Base-by-base conservation (phyloP, 331 rosid genomes). In the Acacia pycnantha region DNA sequence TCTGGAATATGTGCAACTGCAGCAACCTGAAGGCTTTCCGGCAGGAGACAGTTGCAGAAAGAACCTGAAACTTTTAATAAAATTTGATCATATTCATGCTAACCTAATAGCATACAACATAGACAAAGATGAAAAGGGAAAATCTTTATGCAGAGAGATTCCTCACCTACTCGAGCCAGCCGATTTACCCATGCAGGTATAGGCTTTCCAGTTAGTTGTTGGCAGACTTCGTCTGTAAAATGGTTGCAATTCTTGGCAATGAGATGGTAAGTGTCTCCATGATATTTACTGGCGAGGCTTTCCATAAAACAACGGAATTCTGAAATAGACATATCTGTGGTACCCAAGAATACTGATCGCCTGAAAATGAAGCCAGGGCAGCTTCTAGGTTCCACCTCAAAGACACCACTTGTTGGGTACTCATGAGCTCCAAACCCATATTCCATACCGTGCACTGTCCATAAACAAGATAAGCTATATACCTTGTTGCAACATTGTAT, bases 111-210 rank as follows among this genome's bases (percentile, higher is more conserved):
- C 47, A 58, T 37, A 24, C 19, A 59, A 5, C 2, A 43, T n/a
- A 62, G 6, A 10, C 53, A 70, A 40, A 70, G 53, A 59, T 24
- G 41, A 40, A 27, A 18, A 44, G 2, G 24, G 72, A 21, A 41
- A 9, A 26, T 59, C 27, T 8, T 29, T 29, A 74, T 46, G 77
- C 71, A 73, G 79, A 65, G 79, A 78, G 82, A 73, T 77, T 58
- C 72, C 95, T 89, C 77, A 96, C 98, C 99, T 74, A 91, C 90
- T 73, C 89, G 91, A 33, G 99, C 99, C 73, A 96, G 90, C 72
- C 98, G 91, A 88, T 96, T 96, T 77, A 96, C 97, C 99, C 99
- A 96, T 58, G 93, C 95, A 72, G 99, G 99, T 54, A 94, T 94
- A 80, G 95, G 87, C 84, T 89, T 96, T 81, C 98, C 97, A 21